These are phyloP conservation scores for Golubevia pallescens DNA, from an alignment of 1,284 basidiomycete species.

Conservation along the genomic window DNA sequence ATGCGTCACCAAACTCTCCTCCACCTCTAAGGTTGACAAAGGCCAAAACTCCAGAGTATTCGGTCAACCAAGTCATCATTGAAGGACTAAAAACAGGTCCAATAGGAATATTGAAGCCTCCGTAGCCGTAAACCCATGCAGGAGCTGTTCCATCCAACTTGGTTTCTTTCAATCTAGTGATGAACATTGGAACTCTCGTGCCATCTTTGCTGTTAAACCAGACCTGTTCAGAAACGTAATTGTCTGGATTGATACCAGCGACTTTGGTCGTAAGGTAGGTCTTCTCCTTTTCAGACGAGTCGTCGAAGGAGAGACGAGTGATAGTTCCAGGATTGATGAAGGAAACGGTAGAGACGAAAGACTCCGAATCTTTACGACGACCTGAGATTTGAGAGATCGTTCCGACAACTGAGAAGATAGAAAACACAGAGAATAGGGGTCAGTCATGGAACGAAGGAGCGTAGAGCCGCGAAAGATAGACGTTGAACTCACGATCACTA, in stretches of 20 bases:
- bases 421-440: no score
- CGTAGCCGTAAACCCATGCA: slow-evolving; percentile 77
- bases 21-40: slow-evolving; percentile 74
- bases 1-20: slow-evolving; percentile 79
- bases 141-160: slow-evolving; percentile 78
- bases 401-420: no score
- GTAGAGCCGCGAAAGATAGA: no score
- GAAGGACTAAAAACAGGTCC: slow-evolving; percentile 76
- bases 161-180: slow-evolving; percentile 78
- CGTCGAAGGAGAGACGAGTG: slow-evolving; percentile 38
- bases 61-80: slow-evolving; percentile 77
- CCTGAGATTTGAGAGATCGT: slow-evolving; percentile 50
- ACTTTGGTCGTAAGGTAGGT: slow-evolving; percentile 49
- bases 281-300: slow-evolving; percentile 14
- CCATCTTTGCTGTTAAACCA: slow-evolving; percentile 74
- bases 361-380: slow-evolving; percentile 34
- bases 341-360: slow-evolving; percentile 45
- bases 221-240: slow-evolving; percentile 53
- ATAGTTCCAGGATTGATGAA: slow-evolving; percentile 54
- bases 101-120: slow-evolving; percentile 73
- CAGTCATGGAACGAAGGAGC: no score
- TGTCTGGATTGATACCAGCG: slow-evolving; percentile 43
- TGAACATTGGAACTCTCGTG: slow-evolving; percentile 83
- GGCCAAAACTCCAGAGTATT: slow-evolving; percentile 77
- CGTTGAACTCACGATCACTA: slow-evolving; percentile 22